phyloP scores from a whole-genome alignment of 257 asterid species.

The Solanum dulcamara region DNA sequence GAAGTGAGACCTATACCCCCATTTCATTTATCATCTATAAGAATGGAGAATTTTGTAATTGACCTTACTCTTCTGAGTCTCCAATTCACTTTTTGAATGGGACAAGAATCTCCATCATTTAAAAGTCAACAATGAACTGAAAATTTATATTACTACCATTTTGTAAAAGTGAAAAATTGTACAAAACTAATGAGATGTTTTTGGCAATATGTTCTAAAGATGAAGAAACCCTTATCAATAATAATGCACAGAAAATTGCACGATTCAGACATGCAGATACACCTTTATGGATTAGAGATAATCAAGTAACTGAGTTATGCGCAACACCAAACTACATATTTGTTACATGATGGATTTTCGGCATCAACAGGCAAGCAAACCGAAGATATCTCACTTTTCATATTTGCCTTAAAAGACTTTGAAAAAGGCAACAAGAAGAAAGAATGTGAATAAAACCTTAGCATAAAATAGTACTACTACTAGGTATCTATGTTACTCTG shows the following conservation, averaged over 20 bases:
- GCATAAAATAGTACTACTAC: not conserved
- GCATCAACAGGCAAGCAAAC: not conserved
- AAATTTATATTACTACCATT: not conserved
- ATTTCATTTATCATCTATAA: not conserved
- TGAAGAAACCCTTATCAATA: not conserved
- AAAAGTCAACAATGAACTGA: not conserved
- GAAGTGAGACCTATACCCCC: too few species aligned
- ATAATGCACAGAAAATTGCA: not conserved
- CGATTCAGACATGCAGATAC: not conserved
- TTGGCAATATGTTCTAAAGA: not conserved
- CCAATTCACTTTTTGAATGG: not conserved
- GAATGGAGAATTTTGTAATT: not conserved
- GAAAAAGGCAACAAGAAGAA: constrained; percentile 3
- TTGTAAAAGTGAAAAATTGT: too few species aligned
- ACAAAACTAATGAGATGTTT: not conserved
- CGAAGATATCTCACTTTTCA: constrained; percentile 15
- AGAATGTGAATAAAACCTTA: constrained; percentile 4
- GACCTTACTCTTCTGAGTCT: not conserved
- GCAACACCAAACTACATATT: not conserved
- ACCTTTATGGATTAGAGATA: not conserved
- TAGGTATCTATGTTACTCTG: constrained; percentile 22
- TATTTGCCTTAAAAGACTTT: not conserved
- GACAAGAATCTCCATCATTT: not conserved
- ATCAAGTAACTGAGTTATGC: not conserved
- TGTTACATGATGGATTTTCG: constrained; percentile 1